Evolutionary conservation across 2,329 filamentous ascomycete species (phyloP).

Genomic region (Neofusicoccum sp.): DNA sequence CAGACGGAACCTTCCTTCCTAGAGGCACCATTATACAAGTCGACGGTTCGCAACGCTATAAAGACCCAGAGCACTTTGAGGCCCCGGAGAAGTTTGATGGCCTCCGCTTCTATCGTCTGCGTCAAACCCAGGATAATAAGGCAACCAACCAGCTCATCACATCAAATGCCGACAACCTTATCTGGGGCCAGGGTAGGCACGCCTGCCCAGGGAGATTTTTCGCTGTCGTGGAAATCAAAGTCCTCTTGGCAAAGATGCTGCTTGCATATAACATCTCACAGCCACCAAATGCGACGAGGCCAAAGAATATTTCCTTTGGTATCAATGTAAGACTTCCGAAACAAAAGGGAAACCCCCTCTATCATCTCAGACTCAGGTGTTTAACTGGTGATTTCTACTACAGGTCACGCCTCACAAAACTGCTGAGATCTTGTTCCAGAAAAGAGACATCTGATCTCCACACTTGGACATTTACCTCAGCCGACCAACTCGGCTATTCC

Average conservation of each 20-base stretch:
- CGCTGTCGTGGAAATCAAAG: constrained; percentile 33
- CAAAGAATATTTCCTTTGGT: no score
- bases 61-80: constrained; percentile 15
- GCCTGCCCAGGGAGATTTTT: constrained; percentile 35
- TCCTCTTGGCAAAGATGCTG: constrained; percentile 29
- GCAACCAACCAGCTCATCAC: constrained; percentile 28
- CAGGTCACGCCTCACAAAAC: no score
- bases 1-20: constrained; percentile 21
- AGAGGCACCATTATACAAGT: constrained; percentile 20
- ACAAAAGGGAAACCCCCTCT: no score
- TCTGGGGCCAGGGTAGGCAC: constrained; percentile 32
- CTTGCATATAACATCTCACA: constrained; percentile 27
- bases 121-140: background rate
- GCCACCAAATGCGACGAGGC: no score
- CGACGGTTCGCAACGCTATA: constrained; percentile 11
- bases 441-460: no score
- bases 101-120: constrained; percentile 16
- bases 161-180: constrained; percentile 24
- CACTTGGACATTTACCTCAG: no score
- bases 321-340: no score
- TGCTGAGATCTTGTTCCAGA: no score
- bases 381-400: no score
- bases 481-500: no score
- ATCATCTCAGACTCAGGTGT: no score
- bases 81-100: constrained; percentile 19